phyloP scores from a whole-genome alignment of 2,329 filamentous ascomycete species.

The Cytospora chrysosperma region DNA sequence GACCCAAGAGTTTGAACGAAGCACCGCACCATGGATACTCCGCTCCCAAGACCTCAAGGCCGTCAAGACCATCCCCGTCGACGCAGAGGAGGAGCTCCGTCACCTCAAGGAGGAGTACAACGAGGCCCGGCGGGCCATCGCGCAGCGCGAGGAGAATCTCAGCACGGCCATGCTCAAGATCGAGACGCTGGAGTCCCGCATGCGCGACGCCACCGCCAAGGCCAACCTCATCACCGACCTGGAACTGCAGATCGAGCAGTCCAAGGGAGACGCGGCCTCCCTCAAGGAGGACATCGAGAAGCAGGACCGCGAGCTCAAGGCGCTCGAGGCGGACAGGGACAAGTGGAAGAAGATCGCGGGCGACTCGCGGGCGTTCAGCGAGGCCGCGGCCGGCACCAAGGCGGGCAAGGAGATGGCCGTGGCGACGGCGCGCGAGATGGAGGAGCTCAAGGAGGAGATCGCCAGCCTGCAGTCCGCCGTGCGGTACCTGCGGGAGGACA shows the following conservation, averaged over 20 bases:
- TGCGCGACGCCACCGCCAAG: constrained; percentile 80
- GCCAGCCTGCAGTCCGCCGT: constrained; percentile 63
- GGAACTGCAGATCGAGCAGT: constrained; percentile 57
- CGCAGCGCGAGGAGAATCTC: constrained; percentile 75
- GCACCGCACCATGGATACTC: constrained; percentile 76
- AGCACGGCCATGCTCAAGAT: constrained; percentile 90
- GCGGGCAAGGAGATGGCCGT: constrained; percentile 66
- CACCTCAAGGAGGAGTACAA: constrained; percentile 77
- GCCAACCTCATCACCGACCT: constrained; percentile 66
- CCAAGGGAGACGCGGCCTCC: constrained; percentile 48
- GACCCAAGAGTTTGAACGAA: constrained; percentile 76
- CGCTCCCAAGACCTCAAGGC: constrained; percentile 78
- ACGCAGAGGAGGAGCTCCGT: constrained; percentile 81
- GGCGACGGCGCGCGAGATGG: constrained; percentile 70
- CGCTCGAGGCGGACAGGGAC: constrained; percentile 63
- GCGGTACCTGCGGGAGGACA: constrained; percentile 67
- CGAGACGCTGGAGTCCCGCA: constrained; percentile 83
- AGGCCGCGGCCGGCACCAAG: constrained; percentile 45
- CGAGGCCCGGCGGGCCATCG: constrained; percentile 70
- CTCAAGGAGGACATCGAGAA: constrained; percentile 65
- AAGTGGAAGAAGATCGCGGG: constrained; percentile 71
- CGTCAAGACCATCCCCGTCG: constrained; percentile 76
- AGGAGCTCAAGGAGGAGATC: constrained; percentile 68
- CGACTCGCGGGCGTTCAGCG: constrained; percentile 57
- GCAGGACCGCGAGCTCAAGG: constrained; percentile 65